Evolutionary conservation across 2,329 filamentous ascomycete species (phyloP).

Genomic region (Nannizziopsis barbatae): DNA sequence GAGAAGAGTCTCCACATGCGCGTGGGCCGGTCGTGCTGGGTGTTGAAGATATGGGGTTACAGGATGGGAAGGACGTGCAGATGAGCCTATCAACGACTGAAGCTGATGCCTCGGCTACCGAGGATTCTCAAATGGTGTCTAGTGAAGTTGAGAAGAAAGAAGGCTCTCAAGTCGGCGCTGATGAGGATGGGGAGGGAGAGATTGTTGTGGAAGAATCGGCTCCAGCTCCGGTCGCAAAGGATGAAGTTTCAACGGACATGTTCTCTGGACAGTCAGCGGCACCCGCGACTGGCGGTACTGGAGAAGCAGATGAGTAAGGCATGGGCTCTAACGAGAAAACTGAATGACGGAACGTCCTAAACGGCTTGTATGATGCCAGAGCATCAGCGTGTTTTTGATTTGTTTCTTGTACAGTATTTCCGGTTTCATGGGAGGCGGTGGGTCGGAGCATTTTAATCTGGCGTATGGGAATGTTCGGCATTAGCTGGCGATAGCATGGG

Average conservation of each 20-base stretch:
- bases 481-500: too few relatives aligned
- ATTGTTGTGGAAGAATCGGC: slow-evolving; percentile 28
- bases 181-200: slow-evolving; percentile 26
- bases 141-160: slow-evolving; percentile 13
- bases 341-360: not conserved
- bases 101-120: slow-evolving; percentile 14
- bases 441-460: too few relatives aligned
- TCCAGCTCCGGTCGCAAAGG: not conserved
- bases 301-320: not conserved
- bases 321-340: not conserved
- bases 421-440: too few relatives aligned
- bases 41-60: slow-evolving; percentile 74
- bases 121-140: slow-evolving; percentile 10
- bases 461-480: too few relatives aligned
- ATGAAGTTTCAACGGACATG: not conserved
- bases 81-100: slow-evolving; percentile 25
- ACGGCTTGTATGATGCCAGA: too few relatives aligned
- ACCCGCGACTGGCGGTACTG: not conserved
- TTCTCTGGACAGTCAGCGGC: not conserved
- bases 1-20: slow-evolving; percentile 59
- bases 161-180: slow-evolving; percentile 13
- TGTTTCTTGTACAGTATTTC: too few relatives aligned
- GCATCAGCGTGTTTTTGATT: too few relatives aligned
- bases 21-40: slow-evolving; percentile 77
- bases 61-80: slow-evolving; percentile 42